Percentiles rank a stretch among this genome's conserved stretches.
These are phyloP conservation scores for peach (Prunus persica) DNA, from an alignment of 306 rosid species.

Conservation along the genomic window DNA sequence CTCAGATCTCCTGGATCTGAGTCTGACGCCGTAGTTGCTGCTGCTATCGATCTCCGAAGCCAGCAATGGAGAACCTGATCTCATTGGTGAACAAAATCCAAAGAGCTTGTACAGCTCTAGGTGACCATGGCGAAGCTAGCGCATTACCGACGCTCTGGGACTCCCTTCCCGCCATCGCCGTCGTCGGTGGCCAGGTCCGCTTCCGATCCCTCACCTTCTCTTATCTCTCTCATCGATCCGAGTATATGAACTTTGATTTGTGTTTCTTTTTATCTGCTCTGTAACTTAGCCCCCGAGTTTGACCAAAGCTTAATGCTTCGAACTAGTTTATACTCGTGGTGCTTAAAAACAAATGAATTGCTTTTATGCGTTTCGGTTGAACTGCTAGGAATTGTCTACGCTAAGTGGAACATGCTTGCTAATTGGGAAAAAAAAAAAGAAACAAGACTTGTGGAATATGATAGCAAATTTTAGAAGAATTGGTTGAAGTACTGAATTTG, in stretches of 20 bases:
- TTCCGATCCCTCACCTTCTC: constrained; percentile 25
- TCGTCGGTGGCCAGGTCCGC: constrained; percentile 95
- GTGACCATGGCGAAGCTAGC: constrained; percentile 86
- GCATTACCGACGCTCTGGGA: constrained; percentile 96
- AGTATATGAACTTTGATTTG: not conserved
- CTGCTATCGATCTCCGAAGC: constrained; percentile 1
- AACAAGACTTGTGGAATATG: not conserved
- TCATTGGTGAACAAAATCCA: constrained; percentile 89
- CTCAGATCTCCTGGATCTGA: constrained; percentile 46
- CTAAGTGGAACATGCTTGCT: not conserved
- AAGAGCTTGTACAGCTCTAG: constrained; percentile 93
- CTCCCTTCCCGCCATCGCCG: constrained; percentile 89
- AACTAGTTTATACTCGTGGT: not conserved
- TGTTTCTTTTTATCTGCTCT: not conserved
- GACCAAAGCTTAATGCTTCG: not conserved
- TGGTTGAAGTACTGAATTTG: not conserved
- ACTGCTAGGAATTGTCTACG: not conserved
- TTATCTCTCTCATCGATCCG: not conserved
- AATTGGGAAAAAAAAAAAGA: not conserved
- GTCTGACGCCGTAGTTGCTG: constrained; percentile 16
- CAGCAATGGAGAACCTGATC: constrained; percentile 75
- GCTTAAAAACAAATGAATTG: not conserved
- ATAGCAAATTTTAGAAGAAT: not conserved
- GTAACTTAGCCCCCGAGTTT: not conserved
- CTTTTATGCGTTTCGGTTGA: not conserved